A percentile compares a stretch with the other conserved stretches of the same genome.
Evolutionary conservation across 192 early-diverging fungal genomes (phyloP).

Genomic region (Chytriomyces confervae): DNA sequence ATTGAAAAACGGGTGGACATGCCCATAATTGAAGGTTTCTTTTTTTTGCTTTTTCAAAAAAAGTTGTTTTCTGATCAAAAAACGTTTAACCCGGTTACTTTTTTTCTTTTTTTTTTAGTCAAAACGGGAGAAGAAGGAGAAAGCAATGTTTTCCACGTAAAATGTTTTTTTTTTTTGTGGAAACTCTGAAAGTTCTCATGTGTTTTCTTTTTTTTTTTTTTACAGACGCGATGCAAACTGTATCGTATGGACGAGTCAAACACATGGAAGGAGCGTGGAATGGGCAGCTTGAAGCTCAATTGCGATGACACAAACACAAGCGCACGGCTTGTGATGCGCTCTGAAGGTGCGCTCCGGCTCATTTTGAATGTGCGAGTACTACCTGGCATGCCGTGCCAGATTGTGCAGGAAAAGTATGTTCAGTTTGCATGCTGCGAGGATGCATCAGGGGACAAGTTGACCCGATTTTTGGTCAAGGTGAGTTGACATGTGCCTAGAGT

Average conservation of each 20-base stretch:
- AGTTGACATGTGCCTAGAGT: too few species aligned
- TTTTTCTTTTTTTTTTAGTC: constrained; percentile 21
- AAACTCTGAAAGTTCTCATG: not conserved
- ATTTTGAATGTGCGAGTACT: constrained; percentile 37
- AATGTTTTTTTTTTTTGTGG: constrained; percentile 5
- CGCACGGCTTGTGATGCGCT: constrained; percentile 37
- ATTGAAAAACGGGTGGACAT: constrained; percentile 21
- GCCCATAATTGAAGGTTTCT: not conserved
- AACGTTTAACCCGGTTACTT: not conserved
- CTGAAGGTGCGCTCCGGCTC: constrained; percentile 30
- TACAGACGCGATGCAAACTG: constrained; percentile 37
- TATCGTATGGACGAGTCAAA: constrained; percentile 32
- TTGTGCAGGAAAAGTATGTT: constrained; percentile 38
- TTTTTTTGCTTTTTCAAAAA: not conserved
- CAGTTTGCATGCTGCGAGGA: constrained; percentile 34
- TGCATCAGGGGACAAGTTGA: not conserved
- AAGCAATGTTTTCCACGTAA: constrained; percentile 30
- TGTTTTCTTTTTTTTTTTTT: not conserved
- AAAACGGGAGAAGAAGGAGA: constrained; percentile 41
- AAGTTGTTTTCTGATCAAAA: too few species aligned
- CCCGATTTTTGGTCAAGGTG: constrained; percentile 35
- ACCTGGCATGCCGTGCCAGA: constrained; percentile 32
- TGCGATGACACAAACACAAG: not conserved
- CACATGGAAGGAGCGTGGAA: constrained; percentile 39
- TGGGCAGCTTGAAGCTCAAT: constrained; percentile 32